Evolutionary conservation across 2,329 filamentous ascomycete genomes (phyloP), one percentile per base, ranked within the genome.

Genomic region (Fusarium lateritium): DNA sequence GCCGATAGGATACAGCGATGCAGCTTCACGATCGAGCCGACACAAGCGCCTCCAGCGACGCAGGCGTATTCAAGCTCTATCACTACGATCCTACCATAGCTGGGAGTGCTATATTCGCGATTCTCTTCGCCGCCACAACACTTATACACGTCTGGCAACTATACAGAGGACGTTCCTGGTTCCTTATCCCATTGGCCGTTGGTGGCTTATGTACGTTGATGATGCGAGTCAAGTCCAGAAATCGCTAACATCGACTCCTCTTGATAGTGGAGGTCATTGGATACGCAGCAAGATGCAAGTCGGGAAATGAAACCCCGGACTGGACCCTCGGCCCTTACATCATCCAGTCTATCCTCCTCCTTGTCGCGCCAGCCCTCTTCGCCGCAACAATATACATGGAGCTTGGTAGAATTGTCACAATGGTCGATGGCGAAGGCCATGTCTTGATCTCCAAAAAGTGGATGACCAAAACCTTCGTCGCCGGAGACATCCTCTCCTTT

Each of bases 401-500:
- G 7, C 59, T 62, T 0, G 59, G 56, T 0, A 54, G 59, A 17
- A 62, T 62, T 4, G 17, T 62, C 1, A 4, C 22, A 1, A 62
- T 62, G 59, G 21, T 62, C 11, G 59, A 62, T 1, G 59, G 46
- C 1, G 59, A 62, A 24, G 59, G 57, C 0, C 40, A 40, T 1
- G 46, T 62, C 1, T 19, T 62, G 26, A 62, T 62, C 11, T 14
- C 33, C 2, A 62, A 46, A 13, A 54, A 56, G 22, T 71, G 69
- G 69, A 45, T 71, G 43, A 71, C 69, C 42, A 71, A 69, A 19
- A 43, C 65, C 1, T 71, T 71, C 46, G 69, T 70, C 1, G 44
- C 40, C 7, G 69, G 69, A 3, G 69, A 71, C 11, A 17, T 71
- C 1, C 17, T 71, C 1, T 71, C 69, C 0, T 71, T 72, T 14